Conservation (phyloP, 2,329 filamentous ascomycete genomes). For the Beauveria brongniartii region DNA sequence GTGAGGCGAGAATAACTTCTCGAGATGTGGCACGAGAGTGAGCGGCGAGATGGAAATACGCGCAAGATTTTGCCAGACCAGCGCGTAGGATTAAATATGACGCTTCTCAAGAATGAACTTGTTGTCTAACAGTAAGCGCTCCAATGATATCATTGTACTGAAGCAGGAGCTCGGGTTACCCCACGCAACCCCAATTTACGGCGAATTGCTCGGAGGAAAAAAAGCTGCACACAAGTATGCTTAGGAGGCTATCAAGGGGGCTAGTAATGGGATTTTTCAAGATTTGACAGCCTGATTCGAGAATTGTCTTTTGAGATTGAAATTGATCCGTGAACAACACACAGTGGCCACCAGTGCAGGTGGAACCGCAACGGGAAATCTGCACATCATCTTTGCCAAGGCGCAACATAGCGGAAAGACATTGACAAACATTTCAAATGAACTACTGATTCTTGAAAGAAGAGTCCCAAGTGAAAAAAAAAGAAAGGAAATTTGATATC, state of each 20-base stretch:
- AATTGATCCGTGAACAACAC: too few species aligned
- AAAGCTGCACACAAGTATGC: neutral
- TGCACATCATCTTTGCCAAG: too few species aligned
- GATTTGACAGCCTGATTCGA: neutral
- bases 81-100: neutral
- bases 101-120: neutral
- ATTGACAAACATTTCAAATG: too few species aligned
- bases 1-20: neutral
- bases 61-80: neutral
- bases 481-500: too few species aligned
- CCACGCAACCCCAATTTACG: slow-evolving; percentile 7
- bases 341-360: too few species aligned
- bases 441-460: too few species aligned
- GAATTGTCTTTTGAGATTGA: too few species aligned
- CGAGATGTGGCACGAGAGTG: neutral
- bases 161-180: neutral
- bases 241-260: neutral
- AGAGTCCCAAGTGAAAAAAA: too few species aligned
- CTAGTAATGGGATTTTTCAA: too few species aligned
- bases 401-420: too few species aligned
- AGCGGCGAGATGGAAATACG: neutral
- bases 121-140: slow-evolving; percentile 8
- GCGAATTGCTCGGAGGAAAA: slow-evolving; percentile 6
- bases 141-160: slow-evolving; percentile 10
- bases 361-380: too few species aligned